Evolutionary conservation across 2,329 filamentous ascomycete species (phyloP).

Genomic region (Fusarium multiceps): DNA sequence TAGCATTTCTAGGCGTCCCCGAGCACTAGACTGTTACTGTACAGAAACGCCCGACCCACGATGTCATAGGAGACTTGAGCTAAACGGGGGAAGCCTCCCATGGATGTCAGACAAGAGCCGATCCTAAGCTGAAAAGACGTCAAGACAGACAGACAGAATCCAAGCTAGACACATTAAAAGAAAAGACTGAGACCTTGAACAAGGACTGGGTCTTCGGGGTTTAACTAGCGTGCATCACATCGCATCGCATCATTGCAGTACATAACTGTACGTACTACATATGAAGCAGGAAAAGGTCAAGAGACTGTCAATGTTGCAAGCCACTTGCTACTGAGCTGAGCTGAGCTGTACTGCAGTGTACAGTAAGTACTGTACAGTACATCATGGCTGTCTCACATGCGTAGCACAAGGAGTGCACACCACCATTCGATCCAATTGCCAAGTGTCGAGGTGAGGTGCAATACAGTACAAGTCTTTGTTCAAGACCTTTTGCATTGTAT

Average conservation of each 20-base stretch:
- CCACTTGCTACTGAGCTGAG: not conserved
- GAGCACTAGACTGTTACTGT: conserved; percentile 3
- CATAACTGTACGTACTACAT: not conserved
- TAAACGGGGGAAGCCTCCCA: conserved; percentile 9
- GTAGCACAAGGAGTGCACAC: conserved; percentile 14
- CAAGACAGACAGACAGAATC: not conserved
- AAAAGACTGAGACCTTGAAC: not conserved
- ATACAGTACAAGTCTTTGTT: not conserved
- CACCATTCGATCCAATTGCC: not conserved
- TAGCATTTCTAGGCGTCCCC: conserved; percentile 10
- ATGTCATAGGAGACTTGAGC: not conserved
- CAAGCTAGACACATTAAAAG: not conserved
- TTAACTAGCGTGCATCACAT: not conserved
- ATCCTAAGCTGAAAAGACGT: not conserved
- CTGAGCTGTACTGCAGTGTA: not conserved
- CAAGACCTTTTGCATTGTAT: conserved; percentile 8
- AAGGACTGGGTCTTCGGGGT: not conserved
- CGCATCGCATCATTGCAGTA: not conserved
- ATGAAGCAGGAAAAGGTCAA: not conserved
- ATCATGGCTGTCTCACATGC: not conserved
- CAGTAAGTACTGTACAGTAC: conserved; percentile 4
- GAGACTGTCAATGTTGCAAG: not conserved
- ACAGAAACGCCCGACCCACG: not conserved
- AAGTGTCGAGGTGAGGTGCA: not conserved
- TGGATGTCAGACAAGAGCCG: not conserved